Evolutionary conservation across 192 early-diverging fungal genomes (phyloP), one percentile per base, ranked within the genome.

Genomic region (Neocallimastix lanati): DNA sequence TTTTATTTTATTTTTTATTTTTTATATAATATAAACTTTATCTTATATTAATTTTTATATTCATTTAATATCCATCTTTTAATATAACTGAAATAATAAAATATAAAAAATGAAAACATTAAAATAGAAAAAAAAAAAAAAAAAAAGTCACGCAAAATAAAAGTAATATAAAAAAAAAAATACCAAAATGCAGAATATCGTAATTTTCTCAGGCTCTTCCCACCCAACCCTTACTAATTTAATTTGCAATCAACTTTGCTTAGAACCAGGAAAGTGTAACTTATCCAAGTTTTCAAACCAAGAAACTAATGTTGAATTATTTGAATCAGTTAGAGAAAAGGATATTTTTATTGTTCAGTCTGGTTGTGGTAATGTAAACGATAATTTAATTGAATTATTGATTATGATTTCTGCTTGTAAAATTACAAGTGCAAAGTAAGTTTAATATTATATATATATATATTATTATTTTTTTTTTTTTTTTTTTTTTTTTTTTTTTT

Each of bases 241-340:
- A 78, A 96, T 99, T 78, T 94, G 92, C 89, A 87, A 94, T 67
- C 90, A 91, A 27, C 89, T 99, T 29, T 93, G 92, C 36, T 83
- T 94, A 28, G 83, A 87, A 40, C 88, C 91, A 18, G 93, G 91
- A 35, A 83, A 87, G 77, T 92, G 88, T 80, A 91, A 87, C 35
- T 85, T 96, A 78, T 83, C 87, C 30, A 98, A 98, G 86, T 98
- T 97, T 80, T 91, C 93, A 29, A 98, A 98, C 87, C 91, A 92
- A 83, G 97, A 98, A 84, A 96, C 95, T 37, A 96, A 93, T 82
- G 94, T 98, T n/a, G 93, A 95, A 82, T 93, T 98, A 81, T 90
- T 90, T 77, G 93, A 96, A 84, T 91, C 91, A 76, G 95, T 97
- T 33, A 90, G 96, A 80, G 93, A 93, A 80, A 89, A 93, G 81